Conservation (phyloP, 495 filamentous ascomycete species). For the Hypoxylon lienhwacheense region DNA sequence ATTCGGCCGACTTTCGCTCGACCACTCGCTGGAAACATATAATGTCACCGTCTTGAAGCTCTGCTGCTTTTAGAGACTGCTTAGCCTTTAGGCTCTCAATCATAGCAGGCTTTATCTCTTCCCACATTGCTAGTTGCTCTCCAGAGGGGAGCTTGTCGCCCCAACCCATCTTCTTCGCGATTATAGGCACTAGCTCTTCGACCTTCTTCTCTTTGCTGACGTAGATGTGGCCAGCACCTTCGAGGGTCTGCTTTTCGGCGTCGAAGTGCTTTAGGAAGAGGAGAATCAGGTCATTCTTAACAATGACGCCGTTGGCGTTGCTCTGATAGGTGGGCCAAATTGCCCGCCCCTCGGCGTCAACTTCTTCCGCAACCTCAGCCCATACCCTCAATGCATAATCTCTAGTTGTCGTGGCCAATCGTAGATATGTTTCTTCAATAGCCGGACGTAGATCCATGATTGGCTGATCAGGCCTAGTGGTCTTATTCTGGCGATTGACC, state of each 20-base stretch:
- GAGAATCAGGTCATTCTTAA: conserved; percentile 63
- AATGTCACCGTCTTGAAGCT: conserved; percentile 97
- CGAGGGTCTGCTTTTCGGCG: conserved; percentile 68
- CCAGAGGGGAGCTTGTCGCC: conserved; percentile 55
- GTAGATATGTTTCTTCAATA: conserved; percentile 73
- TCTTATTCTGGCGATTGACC: conserved; percentile 99
- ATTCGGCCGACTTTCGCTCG: conserved; percentile 47
- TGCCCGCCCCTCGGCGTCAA: conserved; percentile 63
- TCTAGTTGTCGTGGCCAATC: conserved; percentile 62
- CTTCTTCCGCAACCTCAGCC: conserved; percentile 72
- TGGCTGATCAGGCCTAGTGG: conserved; percentile 83
- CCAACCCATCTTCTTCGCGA: conserved; percentile 87
- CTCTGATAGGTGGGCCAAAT: conserved; percentile 64
- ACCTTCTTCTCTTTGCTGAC: conserved; percentile 85
- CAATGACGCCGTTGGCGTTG: conserved; percentile 50
- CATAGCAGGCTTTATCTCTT: conserved; percentile 98
- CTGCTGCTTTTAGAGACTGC: conserved; percentile 80
- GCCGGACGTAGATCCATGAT: conserved; percentile 76
- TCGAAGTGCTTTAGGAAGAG: conserved; percentile 95
- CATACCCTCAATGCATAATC: conserved; percentile 78
- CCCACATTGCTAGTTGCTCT: conserved; percentile 69
- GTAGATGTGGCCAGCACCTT: conserved; percentile 78
- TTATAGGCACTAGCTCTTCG: conserved; percentile 76
- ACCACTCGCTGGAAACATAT: conserved; percentile 82
- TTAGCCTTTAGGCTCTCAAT: conserved; percentile 94